phyloP scores from a whole-genome alignment of 2,329 filamentous ascomycete species.

The Fusarium aywerte region DNA sequence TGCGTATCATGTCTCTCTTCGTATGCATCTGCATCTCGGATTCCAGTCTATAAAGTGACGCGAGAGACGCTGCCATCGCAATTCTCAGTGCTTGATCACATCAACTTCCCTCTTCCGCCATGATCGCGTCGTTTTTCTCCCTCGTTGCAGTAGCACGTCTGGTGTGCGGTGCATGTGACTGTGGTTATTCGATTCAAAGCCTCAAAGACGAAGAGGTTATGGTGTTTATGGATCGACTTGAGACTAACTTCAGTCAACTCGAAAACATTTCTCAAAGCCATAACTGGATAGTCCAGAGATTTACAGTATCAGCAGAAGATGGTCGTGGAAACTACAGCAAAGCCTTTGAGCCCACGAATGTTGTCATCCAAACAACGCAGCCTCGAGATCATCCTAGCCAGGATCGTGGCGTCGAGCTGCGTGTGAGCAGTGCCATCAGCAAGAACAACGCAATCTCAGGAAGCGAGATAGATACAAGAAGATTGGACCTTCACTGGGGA shows the following conservation, averaged over 20 bases:
- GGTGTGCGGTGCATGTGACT: constrained; percentile 68
- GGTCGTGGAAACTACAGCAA: constrained; percentile 75
- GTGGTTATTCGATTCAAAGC: constrained; percentile 72
- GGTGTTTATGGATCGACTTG: constrained; percentile 75
- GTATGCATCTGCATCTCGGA: not conserved
- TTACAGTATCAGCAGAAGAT: constrained; percentile 68
- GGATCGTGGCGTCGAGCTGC: constrained; percentile 66
- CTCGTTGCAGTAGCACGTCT: constrained; percentile 23
- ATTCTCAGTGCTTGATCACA: not conserved
- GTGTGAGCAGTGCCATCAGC: constrained; percentile 59
- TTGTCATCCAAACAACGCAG: constrained; percentile 55
- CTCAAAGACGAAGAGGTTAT: constrained; percentile 53
- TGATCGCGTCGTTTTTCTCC: constrained; percentile 16
- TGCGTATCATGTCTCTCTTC: not conserved
- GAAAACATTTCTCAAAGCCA: constrained; percentile 60
- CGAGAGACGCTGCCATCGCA: not conserved
- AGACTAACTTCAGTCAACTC: constrained; percentile 75
- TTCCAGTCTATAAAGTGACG: not conserved
- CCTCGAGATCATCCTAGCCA: constrained; percentile 48
- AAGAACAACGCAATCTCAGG: constrained; percentile 64
- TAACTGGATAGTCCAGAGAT: constrained; percentile 75
- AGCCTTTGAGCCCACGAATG: constrained; percentile 66
- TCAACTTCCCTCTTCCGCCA: not conserved
- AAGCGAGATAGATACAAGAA: constrained; percentile 71
- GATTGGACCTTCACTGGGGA: constrained; percentile 74